phyloP scores from a whole-genome alignment of 139 green algal genomes.

The Micromonas commoda region DNA sequence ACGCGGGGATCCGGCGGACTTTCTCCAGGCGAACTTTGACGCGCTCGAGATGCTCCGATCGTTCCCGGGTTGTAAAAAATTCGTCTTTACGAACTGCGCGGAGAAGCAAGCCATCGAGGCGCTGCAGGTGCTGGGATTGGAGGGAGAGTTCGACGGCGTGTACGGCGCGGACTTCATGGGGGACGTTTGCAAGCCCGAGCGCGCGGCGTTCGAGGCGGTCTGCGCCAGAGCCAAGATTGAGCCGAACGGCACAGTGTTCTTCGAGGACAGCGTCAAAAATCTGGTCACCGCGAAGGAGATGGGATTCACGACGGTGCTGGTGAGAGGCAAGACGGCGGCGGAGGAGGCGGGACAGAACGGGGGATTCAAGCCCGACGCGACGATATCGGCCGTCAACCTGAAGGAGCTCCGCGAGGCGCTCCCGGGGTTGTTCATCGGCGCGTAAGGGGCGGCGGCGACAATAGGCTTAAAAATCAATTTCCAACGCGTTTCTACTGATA shows the following conservation, averaged over 20 bases:
- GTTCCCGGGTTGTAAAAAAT: too few species aligned
- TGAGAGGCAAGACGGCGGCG: not conserved
- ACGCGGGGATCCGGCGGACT: not conserved
- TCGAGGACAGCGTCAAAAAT: constrained; percentile 19
- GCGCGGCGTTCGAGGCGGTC: not conserved
- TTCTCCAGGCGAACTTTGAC: not conserved
- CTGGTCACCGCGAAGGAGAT: not conserved
- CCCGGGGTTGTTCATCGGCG: not conserved
- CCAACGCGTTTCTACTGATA: not conserved
- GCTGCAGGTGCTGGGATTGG: not conserved
- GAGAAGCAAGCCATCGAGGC: constrained; percentile 1
- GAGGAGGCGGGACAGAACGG: not conserved
- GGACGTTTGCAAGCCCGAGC: not conserved
- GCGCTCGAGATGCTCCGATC: not conserved
- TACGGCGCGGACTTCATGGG: constrained; percentile 14
- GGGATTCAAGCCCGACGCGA: not conserved
- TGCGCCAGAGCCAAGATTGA: not conserved
- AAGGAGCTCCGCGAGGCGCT: not conserved
- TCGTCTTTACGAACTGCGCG: constrained; percentile 17
- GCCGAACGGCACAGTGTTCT: not conserved
- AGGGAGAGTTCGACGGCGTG: not conserved
- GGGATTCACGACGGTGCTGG: not conserved
- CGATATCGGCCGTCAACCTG: not conserved
- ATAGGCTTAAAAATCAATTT: too few species aligned
- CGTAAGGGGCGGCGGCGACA: too few species aligned